Percentiles rank a stretch among this genome's conserved stretches.
These are phyloP conservation scores for Cutaneotrichosporon daszewskae DNA, from an alignment of 1,284 basidiomycete species.

Conservation along the genomic window DNA sequence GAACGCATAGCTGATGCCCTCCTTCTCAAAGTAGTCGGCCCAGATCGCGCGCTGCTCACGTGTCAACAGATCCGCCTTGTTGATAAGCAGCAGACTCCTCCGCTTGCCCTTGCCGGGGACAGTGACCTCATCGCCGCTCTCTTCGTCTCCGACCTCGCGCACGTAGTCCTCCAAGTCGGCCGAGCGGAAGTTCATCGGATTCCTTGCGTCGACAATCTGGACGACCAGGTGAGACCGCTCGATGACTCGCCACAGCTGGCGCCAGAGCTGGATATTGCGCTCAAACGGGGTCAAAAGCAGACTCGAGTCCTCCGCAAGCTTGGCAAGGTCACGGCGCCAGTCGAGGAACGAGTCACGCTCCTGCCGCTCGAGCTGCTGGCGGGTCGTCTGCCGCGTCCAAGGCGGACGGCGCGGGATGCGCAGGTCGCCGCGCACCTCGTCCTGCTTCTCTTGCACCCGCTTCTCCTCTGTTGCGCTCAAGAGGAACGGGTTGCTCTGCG, in stretches of 20 bases:
- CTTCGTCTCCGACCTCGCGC: slow-evolving; percentile 66
- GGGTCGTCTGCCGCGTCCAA: slow-evolving; percentile 75
- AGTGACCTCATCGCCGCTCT: slow-evolving; percentile 57
- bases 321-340: slow-evolving; percentile 84
- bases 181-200: slow-evolving; percentile 84
- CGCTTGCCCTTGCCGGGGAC: slow-evolving; percentile 60
- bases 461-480: slow-evolving; percentile 78
- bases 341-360: slow-evolving; percentile 84
- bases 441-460: slow-evolving; percentile 64
- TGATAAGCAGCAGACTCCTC: slow-evolving; percentile 79
- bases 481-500: slow-evolving; percentile 79
- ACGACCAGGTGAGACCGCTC: slow-evolving; percentile 90
- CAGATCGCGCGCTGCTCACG: slow-evolving; percentile 78
- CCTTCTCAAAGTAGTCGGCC: slow-evolving; percentile 88
- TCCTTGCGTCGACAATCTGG: slow-evolving; percentile 92
- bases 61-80: slow-evolving; percentile 93
- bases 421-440: slow-evolving; percentile 64
- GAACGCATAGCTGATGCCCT: slow-evolving; percentile 81
- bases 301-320: slow-evolving; percentile 53
- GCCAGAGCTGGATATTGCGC: slow-evolving; percentile 92
- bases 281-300: slow-evolving; percentile 91
- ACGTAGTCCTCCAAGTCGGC: slow-evolving; percentile 89
- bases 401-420: slow-evolving; percentile 70
- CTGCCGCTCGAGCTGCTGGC: slow-evolving; percentile 71
- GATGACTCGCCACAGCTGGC: slow-evolving; percentile 89